Conservation (phyloP, 2,329 filamentous ascomycete species). For the Phaeosphaeria sp. region DNA sequence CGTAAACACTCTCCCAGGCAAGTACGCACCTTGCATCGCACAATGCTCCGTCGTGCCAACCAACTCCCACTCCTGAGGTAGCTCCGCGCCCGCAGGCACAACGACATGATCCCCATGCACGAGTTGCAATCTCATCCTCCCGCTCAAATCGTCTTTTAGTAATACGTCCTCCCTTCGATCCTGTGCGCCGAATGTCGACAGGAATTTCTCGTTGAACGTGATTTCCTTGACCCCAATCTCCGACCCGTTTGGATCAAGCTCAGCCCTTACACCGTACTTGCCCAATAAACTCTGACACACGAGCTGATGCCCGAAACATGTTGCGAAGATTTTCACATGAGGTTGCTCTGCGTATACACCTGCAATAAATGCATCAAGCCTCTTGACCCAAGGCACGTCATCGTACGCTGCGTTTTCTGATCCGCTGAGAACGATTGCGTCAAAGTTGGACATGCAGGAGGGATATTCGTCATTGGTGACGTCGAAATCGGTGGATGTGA, state of each 20-base stretch:
- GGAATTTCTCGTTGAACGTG: slow-evolving; percentile 20
- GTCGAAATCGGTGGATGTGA: slow-evolving; percentile 43
- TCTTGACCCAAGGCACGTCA: slow-evolving; percentile 20
- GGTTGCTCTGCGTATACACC: slow-evolving; percentile 38
- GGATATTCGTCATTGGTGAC: slow-evolving; percentile 45
- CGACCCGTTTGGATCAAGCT: slow-evolving; percentile 33
- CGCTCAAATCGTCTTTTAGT: neutral
- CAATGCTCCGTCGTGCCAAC: slow-evolving; percentile 43
- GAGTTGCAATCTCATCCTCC: slow-evolving; percentile 44
- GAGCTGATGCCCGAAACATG: slow-evolving; percentile 55
- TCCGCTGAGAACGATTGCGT: slow-evolving; percentile 49
- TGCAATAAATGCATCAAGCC: slow-evolving; percentile 37
- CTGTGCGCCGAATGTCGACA: slow-evolving; percentile 2
- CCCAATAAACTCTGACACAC: slow-evolving; percentile 49
- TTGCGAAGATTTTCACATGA: slow-evolving; percentile 50
- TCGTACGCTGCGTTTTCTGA: slow-evolving; percentile 36
- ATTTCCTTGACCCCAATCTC: slow-evolving; percentile 37
- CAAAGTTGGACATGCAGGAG: slow-evolving; percentile 25
- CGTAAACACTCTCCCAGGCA: slow-evolving; percentile 49
- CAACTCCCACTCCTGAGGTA: slow-evolving; percentile 27
- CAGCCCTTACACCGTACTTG: slow-evolving; percentile 31
- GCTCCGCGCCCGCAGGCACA: slow-evolving; percentile 14
- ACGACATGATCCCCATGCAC: slow-evolving; percentile 47
- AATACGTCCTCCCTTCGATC: neutral
- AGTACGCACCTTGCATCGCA: slow-evolving; percentile 49